A percentile compares a stretch with the other conserved stretches of the same genome.
Conservation (phyloP, 2,329 filamentous ascomycete species). For the Colletotrichum higginsianum region DNA sequence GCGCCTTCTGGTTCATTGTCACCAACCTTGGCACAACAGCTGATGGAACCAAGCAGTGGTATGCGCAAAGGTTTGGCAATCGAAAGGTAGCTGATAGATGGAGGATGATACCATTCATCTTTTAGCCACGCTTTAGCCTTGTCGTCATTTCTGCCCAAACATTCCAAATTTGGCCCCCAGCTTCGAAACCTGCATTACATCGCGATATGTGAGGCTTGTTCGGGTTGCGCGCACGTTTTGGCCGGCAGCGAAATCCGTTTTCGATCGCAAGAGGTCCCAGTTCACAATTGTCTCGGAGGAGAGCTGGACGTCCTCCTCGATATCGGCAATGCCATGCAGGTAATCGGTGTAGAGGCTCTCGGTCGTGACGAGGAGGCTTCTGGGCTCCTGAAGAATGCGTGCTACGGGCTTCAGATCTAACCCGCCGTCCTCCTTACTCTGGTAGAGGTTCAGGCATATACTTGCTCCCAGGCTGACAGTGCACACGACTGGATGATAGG, state of each 20-base stretch:
- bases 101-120: constrained; percentile 83
- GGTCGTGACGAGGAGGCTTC: constrained; percentile 83
- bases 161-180: constrained; percentile 77
- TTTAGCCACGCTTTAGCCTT: constrained; percentile 55
- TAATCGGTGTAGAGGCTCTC: constrained; percentile 77
- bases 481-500: constrained; percentile 90
- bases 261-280: constrained; percentile 76
- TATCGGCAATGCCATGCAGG: constrained; percentile 81
- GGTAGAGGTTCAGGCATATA: constrained; percentile 84
- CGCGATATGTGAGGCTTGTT: constrained; percentile 84
- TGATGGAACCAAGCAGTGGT: constrained; percentile 83
- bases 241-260: constrained; percentile 63
- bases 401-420: constrained; percentile 65
- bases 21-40: constrained; percentile 89
- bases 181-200: constrained; percentile 87
- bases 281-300: constrained; percentile 75
- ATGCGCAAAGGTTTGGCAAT: constrained; percentile 79
- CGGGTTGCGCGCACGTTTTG: constrained; percentile 71
- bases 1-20: constrained; percentile 79
- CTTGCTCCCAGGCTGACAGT: constrained; percentile 88
- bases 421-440: constrained; percentile 73
- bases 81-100: constrained; percentile 75
- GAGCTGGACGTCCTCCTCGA: constrained; percentile 77
- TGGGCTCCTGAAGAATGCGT: constrained; percentile 84
- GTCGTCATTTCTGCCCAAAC: constrained; percentile 56